Base-by-base conservation (phyloP, 169 alveolate genomes). In the Plasmodium ovale region DNA sequence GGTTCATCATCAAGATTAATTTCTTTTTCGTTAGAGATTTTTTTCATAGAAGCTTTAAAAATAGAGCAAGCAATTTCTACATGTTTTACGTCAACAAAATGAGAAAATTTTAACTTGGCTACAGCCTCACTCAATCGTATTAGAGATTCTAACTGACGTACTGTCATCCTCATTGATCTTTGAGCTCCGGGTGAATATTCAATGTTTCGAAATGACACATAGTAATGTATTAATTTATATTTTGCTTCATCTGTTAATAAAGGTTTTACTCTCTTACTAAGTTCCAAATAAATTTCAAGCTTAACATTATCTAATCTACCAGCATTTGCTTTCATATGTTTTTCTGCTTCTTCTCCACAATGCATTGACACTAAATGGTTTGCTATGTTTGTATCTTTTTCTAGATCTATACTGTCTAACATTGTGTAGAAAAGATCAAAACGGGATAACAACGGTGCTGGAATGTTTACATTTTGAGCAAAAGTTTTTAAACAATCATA, bases 391-490 rank as follows among this genome's bases (percentile, higher is more conserved):
- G 94, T 93, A 88, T 98, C 99, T n/a, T 93, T 92, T 42, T 93
- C 95, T 69, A 95, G 96, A 56, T 95, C 96, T 16, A 97, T 94
- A 72, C 97, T 98, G 89, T 98, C 99, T 39, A 97, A 92, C 65
- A 98, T 95, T 1, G 98, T 98, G 87, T 96, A 98, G 92, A 98
- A 96, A 58, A 98, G 94, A 88, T 98, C 99, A 91, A 98, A 98
- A 73, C 99, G 93, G 6, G 99, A 97, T 94, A 98, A 96, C 72
- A 98, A 96, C 14, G 99, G 99, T n/a, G 99, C 97, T 23, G 99
- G 96, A 29, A 98, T 96, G 93, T 97, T 97, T 16, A 97, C 98
- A 87, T 98, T 98, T 53, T 94, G 96, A 31, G 97, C 96, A 33
- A 97, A 90, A 31, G 97, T 93, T 85, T 96, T 96, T 39, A 98